Evolutionary conservation across 2,329 filamentous ascomycete species (phyloP), one percentile per base, ranked within the genome.

Genomic region (Epicoccum nigrum): DNA sequence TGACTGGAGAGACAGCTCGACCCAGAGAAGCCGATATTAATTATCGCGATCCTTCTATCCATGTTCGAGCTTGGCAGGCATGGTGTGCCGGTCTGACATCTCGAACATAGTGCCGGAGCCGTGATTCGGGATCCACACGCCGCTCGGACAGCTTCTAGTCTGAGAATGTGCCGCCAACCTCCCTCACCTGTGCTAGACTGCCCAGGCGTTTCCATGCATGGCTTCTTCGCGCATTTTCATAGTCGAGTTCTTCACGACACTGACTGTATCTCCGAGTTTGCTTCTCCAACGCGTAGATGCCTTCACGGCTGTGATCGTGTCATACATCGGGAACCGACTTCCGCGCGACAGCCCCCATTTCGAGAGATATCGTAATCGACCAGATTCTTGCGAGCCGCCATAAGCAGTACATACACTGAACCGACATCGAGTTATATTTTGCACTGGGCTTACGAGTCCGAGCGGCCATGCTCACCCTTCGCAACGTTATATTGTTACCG

Each of bases 381-480:
- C 23, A 19, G n/a, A 35, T 30, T 23, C 41, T 17, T 30, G n/a
- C 16, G 19, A n/a, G 30, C 41, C 16, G 16, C 19, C 25, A 51
- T 21, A 21, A 31, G 37, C 23, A 32, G 33, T 37, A 31, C 49
- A 42, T 28, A 31, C 43, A 19, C 33, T 8, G 37, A 13, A 32
- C 16, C 32, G 25, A 25, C 32, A 19, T 43, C 37, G 37, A 21
- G 33, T 23, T 28, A 7, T 33, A 12, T 25, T 17, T 44, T n/a
- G 19, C 15, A 13, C 17, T 30, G 33, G 33, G 38, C 27, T 21
- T 34, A 43, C 43, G 43, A 47, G 33, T 34, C 19, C 23, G 33
- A 44, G 43, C 33, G 45, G 46, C 33, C 35, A 70, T 71, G 68
- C 51, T 67, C 39, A 60, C 53, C 17, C 28, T 65, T 23, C 52